Conservation (phyloP, 2,329 filamentous ascomycete species). For the Ilyonectria mors-panacis region DNA sequence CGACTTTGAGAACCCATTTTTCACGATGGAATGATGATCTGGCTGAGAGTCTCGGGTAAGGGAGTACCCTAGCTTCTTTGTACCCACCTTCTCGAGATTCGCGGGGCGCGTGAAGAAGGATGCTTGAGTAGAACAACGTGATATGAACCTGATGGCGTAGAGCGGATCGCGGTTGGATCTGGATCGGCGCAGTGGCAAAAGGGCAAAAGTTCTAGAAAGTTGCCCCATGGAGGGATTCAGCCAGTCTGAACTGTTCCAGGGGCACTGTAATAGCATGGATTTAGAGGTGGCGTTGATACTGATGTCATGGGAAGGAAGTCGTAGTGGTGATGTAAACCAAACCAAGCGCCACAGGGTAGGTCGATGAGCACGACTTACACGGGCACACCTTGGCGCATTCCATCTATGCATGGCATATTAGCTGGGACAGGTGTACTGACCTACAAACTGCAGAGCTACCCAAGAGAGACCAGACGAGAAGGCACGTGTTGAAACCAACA, state of each 20-base stretch:
- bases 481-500: constrained; percentile 10
- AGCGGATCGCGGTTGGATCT: constrained; percentile 24
- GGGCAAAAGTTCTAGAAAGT: constrained; percentile 22
- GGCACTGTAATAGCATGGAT: not conserved
- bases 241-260: not conserved
- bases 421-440: not conserved
- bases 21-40: constrained; percentile 7
- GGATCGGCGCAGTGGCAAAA: constrained; percentile 28
- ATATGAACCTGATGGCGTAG: constrained; percentile 9
- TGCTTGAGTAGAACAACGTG: constrained; percentile 11
- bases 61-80: not conserved
- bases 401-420: constrained; percentile 5
- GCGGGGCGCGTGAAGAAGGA: constrained; percentile 19
- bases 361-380: constrained; percentile 4
- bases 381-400: no score
- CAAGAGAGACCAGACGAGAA: no score
- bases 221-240: not conserved
- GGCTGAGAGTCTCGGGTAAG: not conserved
- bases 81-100: constrained; percentile 5
- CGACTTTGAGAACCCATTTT: not conserved
- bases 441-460: not conserved
- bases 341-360: not conserved
- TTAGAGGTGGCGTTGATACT: not conserved
- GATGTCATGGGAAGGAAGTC: not conserved
- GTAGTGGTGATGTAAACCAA: not conserved